Conservation (phyloP, 2,329 filamentous ascomycete genomes). For the Nemania sp. region DNA sequence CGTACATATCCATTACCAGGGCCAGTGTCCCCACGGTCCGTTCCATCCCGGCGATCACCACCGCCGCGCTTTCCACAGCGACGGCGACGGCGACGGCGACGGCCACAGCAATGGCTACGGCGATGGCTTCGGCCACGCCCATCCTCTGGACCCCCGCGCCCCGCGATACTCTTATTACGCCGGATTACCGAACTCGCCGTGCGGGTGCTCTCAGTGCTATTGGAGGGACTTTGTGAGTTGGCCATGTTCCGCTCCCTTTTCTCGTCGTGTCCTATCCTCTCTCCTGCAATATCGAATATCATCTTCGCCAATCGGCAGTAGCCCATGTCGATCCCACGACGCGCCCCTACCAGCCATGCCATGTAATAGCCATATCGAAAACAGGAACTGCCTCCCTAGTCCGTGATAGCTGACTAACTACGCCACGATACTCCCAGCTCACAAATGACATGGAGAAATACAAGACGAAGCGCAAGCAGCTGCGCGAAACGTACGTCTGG, state of each 20-base stretch:
- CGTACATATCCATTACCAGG: constrained; percentile 26
- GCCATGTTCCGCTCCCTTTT: not conserved
- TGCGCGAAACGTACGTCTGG: constrained; percentile 34
- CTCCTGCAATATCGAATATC: not conserved
- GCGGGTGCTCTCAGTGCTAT: constrained; percentile 34
- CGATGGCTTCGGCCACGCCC: not conserved
- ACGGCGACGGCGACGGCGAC: not conserved
- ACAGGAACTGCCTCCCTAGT: too few species aligned
- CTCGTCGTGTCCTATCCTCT: not conserved
- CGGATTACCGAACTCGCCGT: constrained; percentile 17
- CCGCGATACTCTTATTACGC: constrained; percentile 2
- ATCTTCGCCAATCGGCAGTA: not conserved
- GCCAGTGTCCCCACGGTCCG: constrained; percentile 2
- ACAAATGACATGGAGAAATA: constrained; percentile 33
- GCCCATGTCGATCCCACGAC: not conserved
- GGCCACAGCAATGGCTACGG: too few species aligned
- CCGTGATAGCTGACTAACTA: not conserved
- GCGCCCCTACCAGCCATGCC: not conserved
- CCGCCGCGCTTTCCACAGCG: not conserved
- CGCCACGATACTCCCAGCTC: constrained; percentile 20
- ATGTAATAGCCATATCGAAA: too few species aligned
- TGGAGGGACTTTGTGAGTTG: constrained; percentile 35
- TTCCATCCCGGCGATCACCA: not conserved
- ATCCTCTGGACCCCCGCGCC: not conserved
- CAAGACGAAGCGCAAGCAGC: constrained; percentile 23